Evolutionary conservation across 805 yeast species (phyloP).

Genomic region (Candida caryicola): DNA sequence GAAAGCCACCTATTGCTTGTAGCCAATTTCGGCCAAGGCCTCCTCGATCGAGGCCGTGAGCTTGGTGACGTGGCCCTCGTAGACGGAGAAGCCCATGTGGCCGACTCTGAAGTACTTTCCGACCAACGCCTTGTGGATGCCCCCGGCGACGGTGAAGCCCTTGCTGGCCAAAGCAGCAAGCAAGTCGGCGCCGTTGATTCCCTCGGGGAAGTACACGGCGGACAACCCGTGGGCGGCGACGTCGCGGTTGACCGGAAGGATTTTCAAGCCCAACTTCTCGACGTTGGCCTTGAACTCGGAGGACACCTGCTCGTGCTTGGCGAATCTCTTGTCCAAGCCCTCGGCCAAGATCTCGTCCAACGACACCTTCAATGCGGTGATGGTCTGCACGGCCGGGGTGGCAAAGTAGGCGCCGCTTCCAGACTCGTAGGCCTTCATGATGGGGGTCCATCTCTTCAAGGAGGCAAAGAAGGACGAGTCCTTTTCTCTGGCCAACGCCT

Average conservation of each 20-base stretch:
- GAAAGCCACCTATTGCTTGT: conserved; percentile 12
- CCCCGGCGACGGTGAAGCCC: conserved; percentile 83
- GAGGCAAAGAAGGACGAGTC: conserved; percentile 64
- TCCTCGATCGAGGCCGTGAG: conserved; percentile 35
- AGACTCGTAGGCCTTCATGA: conserved; percentile 80
- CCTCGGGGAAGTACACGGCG: conserved; percentile 79
- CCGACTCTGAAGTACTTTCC: conserved; percentile 89
- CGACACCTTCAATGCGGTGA: conserved; percentile 77
- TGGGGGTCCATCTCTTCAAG: conserved; percentile 81
- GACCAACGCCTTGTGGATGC: conserved; percentile 77
- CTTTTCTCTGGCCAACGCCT: conserved; percentile 49
- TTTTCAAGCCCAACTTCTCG: conserved; percentile 58
- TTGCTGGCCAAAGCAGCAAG: conserved; percentile 55
- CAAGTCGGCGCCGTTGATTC: conserved; percentile 65
- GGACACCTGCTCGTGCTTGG: conserved; percentile 60
- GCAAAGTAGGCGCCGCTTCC: conserved; percentile 85
- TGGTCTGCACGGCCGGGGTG: conserved; percentile 91
- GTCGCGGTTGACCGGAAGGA: conserved; percentile 56
- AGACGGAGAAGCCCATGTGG: conserved; percentile 86
- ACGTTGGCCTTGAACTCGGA: conserved; percentile 60
- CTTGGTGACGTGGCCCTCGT: conserved; percentile 39
- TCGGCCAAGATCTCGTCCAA: conserved; percentile 65
- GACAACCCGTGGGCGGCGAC: conserved; percentile 87
- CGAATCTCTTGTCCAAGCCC: conserved; percentile 56
- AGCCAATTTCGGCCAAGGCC: conserved; percentile 39